Evolutionary conservation across 495 filamentous ascomycete genomes (phyloP).

Genomic region (Collariella sp.): DNA sequence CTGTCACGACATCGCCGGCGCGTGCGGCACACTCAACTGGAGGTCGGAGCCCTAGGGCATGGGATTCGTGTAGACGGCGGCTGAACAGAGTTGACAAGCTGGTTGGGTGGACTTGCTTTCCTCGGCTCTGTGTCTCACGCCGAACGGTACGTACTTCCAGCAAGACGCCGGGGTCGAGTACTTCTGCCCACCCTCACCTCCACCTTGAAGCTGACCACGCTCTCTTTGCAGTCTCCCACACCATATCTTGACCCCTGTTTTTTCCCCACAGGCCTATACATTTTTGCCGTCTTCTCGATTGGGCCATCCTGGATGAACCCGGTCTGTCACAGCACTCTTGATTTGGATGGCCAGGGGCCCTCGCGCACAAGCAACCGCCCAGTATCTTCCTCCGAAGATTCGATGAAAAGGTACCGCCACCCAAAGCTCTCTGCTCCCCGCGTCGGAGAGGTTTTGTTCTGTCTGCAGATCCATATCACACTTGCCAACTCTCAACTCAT

Average conservation of each 20-base stretch:
- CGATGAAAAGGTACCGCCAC: constrained; percentile 21
- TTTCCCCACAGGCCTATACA: background rate
- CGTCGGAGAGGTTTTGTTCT: constrained; percentile 15
- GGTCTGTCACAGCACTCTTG: constrained; percentile 15
- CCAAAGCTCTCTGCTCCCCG: constrained; percentile 1
- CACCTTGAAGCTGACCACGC: background rate
- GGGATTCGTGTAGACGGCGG: constrained; percentile 17
- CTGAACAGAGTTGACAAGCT: constrained; percentile 22
- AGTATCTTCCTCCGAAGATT: constrained; percentile 17
- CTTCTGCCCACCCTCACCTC: constrained; percentile 1
- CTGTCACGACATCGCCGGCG: constrained; percentile 8
- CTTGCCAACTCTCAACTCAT: constrained; percentile 20
- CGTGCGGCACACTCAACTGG: background rate
- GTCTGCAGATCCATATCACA: constrained; percentile 13
- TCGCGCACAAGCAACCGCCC: constrained; percentile 10
- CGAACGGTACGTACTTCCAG: constrained; percentile 13
- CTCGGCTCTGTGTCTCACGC: constrained; percentile 16
- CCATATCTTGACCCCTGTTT: constrained; percentile 18
- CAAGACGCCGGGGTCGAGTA: no score
- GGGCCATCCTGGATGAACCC: constrained; percentile 19
- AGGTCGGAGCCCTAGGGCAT: constrained; percentile 9
- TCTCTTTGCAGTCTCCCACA: background rate
- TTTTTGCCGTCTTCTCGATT: constrained; percentile 2
- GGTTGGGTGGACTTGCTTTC: constrained; percentile 19
- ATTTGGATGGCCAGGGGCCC: constrained; percentile 10